A percentile compares a stretch with the other conserved stretches of the same genome.
Conservation (phyloP, 805 yeast species). For the Sporopachydermia quercuum region DNA sequence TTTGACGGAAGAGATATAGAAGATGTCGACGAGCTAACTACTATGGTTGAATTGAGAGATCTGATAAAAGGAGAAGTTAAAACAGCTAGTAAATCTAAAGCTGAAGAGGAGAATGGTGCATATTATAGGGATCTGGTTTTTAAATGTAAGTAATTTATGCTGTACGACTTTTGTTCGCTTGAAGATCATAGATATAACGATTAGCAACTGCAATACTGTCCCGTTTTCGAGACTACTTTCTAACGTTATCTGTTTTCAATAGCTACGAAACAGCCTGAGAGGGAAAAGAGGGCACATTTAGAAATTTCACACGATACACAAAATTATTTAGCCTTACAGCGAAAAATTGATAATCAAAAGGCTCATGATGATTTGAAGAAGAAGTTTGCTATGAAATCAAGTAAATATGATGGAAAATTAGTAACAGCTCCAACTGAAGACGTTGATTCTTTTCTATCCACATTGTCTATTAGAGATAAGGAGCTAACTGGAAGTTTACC, state of each 20-base stretch:
- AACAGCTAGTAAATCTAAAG: background rate
- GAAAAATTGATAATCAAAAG: background rate
- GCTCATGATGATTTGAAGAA: background rate
- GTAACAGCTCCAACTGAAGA: background rate
- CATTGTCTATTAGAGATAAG: background rate
- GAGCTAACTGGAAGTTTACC: too few species aligned
- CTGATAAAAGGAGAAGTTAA: background rate
- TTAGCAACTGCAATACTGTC: too few species aligned
- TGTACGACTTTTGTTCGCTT: too few species aligned
- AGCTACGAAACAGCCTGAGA: background rate
- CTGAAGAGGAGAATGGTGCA: background rate
- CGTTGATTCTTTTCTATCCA: background rate
- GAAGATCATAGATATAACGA: too few species aligned
- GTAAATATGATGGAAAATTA: constrained; percentile 1
- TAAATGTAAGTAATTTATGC: background rate
- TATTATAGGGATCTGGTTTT: constrained; percentile 1
- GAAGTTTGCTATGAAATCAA: background rate
- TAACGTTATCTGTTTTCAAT: too few species aligned
- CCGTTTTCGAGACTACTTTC: too few species aligned
- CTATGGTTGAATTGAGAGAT: too few species aligned
- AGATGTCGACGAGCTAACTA: too few species aligned
- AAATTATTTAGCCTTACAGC: background rate
- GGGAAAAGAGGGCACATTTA: background rate
- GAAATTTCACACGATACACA: background rate
- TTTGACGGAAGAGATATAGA: too few species aligned